Percentiles rank a stretch among this genome's conserved stretches.
phyloP scores from a whole-genome alignment of 2,329 filamentous ascomycete genomes.

The Beauveria rudraprayagi region DNA sequence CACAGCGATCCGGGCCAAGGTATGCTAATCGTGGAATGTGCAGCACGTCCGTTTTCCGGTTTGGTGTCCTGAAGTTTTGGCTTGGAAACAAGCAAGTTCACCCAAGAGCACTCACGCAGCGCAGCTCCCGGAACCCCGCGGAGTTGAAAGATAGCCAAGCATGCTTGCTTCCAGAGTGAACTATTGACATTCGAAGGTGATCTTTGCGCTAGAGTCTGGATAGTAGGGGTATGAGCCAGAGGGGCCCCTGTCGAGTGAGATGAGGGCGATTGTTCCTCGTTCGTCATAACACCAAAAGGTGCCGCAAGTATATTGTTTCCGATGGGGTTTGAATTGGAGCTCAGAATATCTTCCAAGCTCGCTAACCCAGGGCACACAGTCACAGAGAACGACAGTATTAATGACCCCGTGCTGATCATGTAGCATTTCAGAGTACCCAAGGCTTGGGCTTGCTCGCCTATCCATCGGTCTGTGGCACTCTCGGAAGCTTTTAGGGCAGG shows the following conservation, averaged over 20 bases:
- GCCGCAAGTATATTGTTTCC: constrained; percentile 44
- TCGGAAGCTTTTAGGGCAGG: constrained; percentile 22
- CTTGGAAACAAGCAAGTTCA: constrained; percentile 41
- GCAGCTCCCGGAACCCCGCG: constrained; percentile 38
- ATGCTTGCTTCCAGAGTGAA: constrained; percentile 41
- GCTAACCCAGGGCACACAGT: constrained; percentile 39
- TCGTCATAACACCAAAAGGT: constrained; percentile 39
- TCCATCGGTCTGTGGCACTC: constrained; percentile 22
- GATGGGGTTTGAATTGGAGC: constrained; percentile 30
- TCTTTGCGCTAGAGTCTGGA: constrained; percentile 37
- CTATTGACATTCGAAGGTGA: constrained; percentile 33
- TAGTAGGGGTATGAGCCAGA: constrained; percentile 44
- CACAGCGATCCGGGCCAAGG: constrained; percentile 49
- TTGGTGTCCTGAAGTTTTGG: constrained; percentile 35
- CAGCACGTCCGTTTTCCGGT: constrained; percentile 32
- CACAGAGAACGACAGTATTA: constrained; percentile 43
- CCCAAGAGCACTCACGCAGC: constrained; percentile 40
- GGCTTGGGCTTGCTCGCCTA: constrained; percentile 21
- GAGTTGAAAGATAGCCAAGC: constrained; percentile 41
- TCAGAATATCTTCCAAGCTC: constrained; percentile 35
- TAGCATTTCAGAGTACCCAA: constrained; percentile 46
- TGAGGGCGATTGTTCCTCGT: constrained; percentile 16
- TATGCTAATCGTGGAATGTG: constrained; percentile 31
- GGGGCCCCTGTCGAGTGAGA: constrained; percentile 25
- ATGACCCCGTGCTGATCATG: constrained; percentile 46